phyloP scores from a whole-genome alignment of 2,329 filamentous ascomycete genomes.

The Xylariaceae sp. region DNA sequence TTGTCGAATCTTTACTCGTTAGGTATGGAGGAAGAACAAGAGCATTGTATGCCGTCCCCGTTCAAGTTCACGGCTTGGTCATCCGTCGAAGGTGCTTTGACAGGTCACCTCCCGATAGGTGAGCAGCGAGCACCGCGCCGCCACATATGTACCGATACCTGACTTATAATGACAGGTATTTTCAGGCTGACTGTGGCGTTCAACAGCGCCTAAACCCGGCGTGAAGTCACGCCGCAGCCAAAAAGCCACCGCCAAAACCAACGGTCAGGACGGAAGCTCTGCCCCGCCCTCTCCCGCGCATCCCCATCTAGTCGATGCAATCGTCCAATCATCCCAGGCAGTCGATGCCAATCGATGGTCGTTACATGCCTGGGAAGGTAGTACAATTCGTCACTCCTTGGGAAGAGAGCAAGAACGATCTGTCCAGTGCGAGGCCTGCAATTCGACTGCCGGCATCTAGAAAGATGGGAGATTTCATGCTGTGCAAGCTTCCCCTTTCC shows the following conservation, averaged over 20 bases:
- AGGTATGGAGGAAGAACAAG: too few relatives aligned
- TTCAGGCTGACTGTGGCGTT: background rate
- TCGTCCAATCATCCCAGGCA: background rate
- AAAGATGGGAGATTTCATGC: background rate
- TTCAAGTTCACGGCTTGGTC: background rate
- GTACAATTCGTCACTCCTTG: background rate
- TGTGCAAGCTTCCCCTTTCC: background rate
- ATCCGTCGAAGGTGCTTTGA: background rate
- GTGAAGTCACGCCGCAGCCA: background rate
- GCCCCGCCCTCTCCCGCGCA: background rate
- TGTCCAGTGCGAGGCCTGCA: background rate
- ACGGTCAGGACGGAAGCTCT: background rate
- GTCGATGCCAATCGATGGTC: background rate
- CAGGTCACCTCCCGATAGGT: background rate
- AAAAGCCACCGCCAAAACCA: background rate
- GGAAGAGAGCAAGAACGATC: background rate
- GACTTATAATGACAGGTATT: background rate
- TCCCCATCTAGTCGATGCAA: background rate
- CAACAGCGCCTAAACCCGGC: background rate
- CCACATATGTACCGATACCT: background rate
- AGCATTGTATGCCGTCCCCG: background rate
- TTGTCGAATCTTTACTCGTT: too few relatives aligned
- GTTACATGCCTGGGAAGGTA: background rate
- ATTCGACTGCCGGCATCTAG: background rate
- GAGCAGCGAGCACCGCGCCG: background rate